phyloP scores from a whole-genome alignment of 108 stramenopile species.

The Chaetoceros muelleri region DNA sequence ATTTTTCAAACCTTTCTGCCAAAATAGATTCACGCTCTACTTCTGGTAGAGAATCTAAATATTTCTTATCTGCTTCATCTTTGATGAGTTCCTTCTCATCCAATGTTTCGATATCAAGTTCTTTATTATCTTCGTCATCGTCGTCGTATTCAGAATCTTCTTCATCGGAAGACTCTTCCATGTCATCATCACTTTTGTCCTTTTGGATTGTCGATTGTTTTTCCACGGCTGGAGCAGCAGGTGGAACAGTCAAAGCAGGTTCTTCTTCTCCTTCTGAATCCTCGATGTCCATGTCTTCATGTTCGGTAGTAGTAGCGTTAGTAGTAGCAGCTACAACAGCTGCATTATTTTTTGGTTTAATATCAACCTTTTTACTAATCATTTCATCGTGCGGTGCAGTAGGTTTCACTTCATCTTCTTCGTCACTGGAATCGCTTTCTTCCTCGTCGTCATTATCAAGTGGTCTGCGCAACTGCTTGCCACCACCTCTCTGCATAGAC shows the following conservation, averaged over 20 bases:
- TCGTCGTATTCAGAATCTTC: constrained; percentile 27
- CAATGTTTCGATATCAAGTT: constrained; percentile 71
- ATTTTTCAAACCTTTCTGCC: constrained; percentile 78
- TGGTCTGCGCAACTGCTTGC: background rate
- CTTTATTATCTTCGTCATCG: constrained; percentile 58
- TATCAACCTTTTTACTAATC: constrained; percentile 8
- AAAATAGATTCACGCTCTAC: constrained; percentile 83
- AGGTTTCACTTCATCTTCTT: constrained; percentile 21
- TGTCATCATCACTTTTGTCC: constrained; percentile 16
- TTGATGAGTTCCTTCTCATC: constrained; percentile 60
- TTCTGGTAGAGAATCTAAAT: constrained; percentile 71
- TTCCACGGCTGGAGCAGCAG: background rate
- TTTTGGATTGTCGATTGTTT: constrained; percentile 2
- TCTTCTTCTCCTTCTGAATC: constrained; percentile 23
- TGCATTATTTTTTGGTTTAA: constrained; percentile 15
- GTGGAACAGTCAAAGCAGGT: constrained; percentile 15
- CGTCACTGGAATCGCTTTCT: constrained; percentile 35
- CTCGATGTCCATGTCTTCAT: constrained; percentile 16
- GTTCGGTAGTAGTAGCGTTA: constrained; percentile 14
- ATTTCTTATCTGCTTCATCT: constrained; percentile 70
- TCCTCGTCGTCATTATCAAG: constrained; percentile 39
- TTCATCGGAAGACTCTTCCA: constrained; percentile 32
- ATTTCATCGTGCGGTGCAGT: constrained; percentile 9
- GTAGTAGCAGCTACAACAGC: constrained; percentile 16
- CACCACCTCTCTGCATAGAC: background rate